These are phyloP conservation scores for Phytopythium sindhum DNA, from an alignment of 352 stramenopile species.

Conservation along the genomic window DNA sequence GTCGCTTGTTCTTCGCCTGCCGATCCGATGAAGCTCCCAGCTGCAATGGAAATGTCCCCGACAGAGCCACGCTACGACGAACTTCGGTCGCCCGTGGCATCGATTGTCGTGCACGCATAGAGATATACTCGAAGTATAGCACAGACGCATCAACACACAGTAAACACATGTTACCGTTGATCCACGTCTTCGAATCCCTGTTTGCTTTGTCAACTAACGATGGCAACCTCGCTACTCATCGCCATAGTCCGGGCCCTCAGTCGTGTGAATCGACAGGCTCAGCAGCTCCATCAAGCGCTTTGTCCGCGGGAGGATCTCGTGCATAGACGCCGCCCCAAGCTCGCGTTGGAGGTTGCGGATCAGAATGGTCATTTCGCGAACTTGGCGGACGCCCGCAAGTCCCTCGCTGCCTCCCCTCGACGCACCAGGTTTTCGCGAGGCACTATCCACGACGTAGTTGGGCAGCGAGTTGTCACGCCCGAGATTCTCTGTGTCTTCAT, in stretches of 20 bases:
- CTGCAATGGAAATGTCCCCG: background rate
- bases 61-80: background rate
- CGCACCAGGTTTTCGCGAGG: constrained; percentile 12
- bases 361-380: constrained; percentile 69
- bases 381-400: constrained; percentile 61
- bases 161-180: background rate
- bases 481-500: constrained; percentile 15
- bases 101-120: background rate
- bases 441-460: constrained; percentile 65
- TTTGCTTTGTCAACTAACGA: background rate
- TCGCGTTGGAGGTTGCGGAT: constrained; percentile 77
- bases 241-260: constrained; percentile 13
- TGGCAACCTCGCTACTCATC: background rate
- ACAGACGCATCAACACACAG: background rate
- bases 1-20: background rate
- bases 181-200: background rate
- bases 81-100: background rate
- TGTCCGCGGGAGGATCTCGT: constrained; percentile 75
- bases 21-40: background rate
- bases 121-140: background rate
- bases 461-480: constrained; percentile 11
- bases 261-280: constrained; percentile 63
- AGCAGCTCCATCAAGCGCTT: constrained; percentile 80
- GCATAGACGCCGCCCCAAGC: constrained; percentile 59
- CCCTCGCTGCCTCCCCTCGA: constrained; percentile 11